Percentiles rank a stretch among this genome's conserved stretches.
Evolutionary conservation across 73 alveolate species (phyloP).

Genomic region (Blepharisma japonicum): DNA sequence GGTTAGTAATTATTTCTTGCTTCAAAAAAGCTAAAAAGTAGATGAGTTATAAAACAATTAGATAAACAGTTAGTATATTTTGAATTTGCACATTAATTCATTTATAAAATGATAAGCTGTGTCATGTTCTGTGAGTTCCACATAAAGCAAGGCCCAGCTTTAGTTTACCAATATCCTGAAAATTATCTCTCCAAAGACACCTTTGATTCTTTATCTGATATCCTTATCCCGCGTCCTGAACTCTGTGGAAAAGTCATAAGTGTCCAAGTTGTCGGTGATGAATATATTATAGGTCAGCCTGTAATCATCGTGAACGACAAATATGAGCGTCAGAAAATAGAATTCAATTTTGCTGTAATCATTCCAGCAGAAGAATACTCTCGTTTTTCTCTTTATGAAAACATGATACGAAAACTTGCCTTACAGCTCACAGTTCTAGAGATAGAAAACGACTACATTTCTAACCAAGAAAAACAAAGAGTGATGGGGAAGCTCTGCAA

Average conservation of each 20-base stretch:
- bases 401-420: conserved; percentile 29
- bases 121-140: conserved; percentile 28
- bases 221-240: conserved; percentile 30
- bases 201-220: conserved; percentile 4
- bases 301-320: neutral
- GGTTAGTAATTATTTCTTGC: too few relatives aligned
- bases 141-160: conserved; percentile 14
- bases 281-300: conserved; percentile 15
- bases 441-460: neutral
- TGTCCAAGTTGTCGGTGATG: conserved; percentile 13
- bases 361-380: neutral
- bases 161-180: conserved; percentile 29
- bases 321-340: conserved; percentile 23
- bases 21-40: too few relatives aligned
- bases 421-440: conserved; percentile 21
- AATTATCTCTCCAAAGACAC: conserved; percentile 14
- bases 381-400: conserved; percentile 4
- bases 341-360: conserved; percentile 9
- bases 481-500: neutral
- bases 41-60: too few relatives aligned
- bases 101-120: conserved; percentile 20
- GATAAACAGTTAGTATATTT: too few relatives aligned
- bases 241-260: conserved; percentile 32
- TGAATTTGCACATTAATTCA: too few relatives aligned
- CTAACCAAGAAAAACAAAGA: neutral